Base-by-base conservation (phyloP, 306 rosid genomes). In the Echinosophora koreensis region DNA sequence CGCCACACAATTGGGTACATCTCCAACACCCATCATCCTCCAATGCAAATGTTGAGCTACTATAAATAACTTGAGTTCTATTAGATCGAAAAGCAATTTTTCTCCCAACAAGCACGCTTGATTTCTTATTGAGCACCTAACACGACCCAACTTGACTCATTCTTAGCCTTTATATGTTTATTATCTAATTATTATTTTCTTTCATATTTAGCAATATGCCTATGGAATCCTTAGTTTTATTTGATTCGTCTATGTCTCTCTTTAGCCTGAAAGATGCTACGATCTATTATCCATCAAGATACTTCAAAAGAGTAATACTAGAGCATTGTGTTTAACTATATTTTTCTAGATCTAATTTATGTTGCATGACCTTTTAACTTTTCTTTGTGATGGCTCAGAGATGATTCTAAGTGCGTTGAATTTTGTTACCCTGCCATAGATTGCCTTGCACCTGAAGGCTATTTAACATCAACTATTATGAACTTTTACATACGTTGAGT, bases 271-370 rank as follows among this genome's bases (percentile, higher is more conserved):
- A 88, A 79, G 96, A 87, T 10, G 78, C 90, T 15, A 90, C 63
- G 84, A 91, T 90, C 77, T 90, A 88, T 86, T 95, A 89, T 74
- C 99, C 99, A 30, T 88, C 97, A 76, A 88, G 99, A 97, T 95
- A 88, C 67, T 62, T 54, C 8, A 42, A 63, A 49, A 44, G 38
- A 51, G 47, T 27, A 62, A 82, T 63, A 70, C 68, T 38, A 28
- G 22, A 70, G n/a, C 64, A 17, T 42, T 37, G 76, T 69, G 58
- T 58, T 65, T 44, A 59, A 76, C 70, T 57, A 41, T 64, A 70
- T 37, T 71, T 28, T 39, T 69, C 58, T 71, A 13, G 28, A 16
- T 54, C 41, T 16, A 35, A 47, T 70, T 15, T 49, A 32, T 66
- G 44, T 50, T 51, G 79, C 46, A 69, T 71, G 68, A 42, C 68